These are phyloP conservation scores for Claviceps arundinis DNA, from an alignment of 2,329 filamentous ascomycete species.

Conservation along the genomic window DNA sequence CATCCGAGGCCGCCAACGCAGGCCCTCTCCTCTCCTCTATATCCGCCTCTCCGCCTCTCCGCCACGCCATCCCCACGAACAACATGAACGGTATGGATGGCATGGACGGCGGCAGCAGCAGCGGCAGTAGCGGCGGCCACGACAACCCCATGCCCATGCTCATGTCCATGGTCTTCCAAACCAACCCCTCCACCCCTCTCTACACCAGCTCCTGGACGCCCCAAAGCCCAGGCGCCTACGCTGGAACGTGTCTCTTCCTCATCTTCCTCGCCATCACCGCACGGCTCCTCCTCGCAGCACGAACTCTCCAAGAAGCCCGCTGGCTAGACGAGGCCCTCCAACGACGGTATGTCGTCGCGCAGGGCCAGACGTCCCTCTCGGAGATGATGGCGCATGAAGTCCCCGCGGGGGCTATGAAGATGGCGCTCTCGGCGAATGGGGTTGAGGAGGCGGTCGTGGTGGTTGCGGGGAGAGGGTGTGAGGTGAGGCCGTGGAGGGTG, in stretches of 20 bases:
- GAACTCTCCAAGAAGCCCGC: conserved; percentile 45
- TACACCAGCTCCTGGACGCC: conserved; percentile 64
- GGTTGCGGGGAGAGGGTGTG: conserved; percentile 42
- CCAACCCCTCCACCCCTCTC: conserved; percentile 32
- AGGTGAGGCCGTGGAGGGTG: conserved; percentile 61
- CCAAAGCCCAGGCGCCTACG: conserved; percentile 54
- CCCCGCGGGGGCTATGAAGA: conserved; percentile 44
- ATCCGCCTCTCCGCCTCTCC: background rate
- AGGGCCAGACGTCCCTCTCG: conserved; percentile 45
- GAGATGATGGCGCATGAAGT: conserved; percentile 43
- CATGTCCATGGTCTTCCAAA: conserved; percentile 50
- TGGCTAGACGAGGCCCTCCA: conserved; percentile 62
- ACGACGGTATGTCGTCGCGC: conserved; percentile 64
- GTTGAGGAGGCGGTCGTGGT: conserved; percentile 70
- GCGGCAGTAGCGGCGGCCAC: conserved; percentile 2
- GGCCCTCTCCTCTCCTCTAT: background rate
- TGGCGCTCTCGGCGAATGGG: conserved; percentile 60
- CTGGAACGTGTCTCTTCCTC: conserved; percentile 84
- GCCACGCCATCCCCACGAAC: conserved; percentile 12
- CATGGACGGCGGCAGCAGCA: conserved; percentile 1
- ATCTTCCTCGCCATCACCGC: conserved; percentile 59
- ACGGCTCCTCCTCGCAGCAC: conserved; percentile 59
- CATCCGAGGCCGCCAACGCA: background rate
- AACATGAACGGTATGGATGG: conserved; percentile 11
- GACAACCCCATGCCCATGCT: conserved; percentile 8